Percentiles rank a stretch among this genome's conserved stretches.
Conservation (phyloP, 2,329 filamentous ascomycete species). For the Aspergillus fischeri region DNA sequence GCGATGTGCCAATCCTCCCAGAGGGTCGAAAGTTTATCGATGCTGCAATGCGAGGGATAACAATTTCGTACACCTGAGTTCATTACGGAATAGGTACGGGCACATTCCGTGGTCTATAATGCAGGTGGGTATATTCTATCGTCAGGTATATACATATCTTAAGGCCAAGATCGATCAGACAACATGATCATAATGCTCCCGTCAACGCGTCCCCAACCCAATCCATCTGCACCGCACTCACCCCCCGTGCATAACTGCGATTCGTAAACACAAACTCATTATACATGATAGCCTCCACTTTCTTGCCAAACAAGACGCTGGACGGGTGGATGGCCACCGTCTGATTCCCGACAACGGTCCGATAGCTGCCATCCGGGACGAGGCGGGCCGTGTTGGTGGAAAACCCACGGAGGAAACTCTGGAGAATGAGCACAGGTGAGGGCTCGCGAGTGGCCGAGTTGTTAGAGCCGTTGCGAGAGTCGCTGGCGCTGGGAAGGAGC, state of each 20-base stretch:
- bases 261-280: constrained; percentile 65
- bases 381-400: constrained; percentile 57
- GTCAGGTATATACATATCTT: background rate
- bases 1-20: background rate
- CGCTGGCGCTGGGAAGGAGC: constrained; percentile 29
- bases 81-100: background rate
- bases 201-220: constrained; percentile 55
- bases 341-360: constrained; percentile 59
- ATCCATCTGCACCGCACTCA: constrained; percentile 59
- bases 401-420: constrained; percentile 57
- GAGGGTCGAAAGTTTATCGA: too few species aligned
- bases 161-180: background rate
- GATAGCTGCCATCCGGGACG: constrained; percentile 59
- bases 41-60: background rate
- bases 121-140: background rate
- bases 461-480: constrained; percentile 9
- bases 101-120: background rate
- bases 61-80: background rate
- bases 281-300: constrained; percentile 61
- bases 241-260: constrained; percentile 58
- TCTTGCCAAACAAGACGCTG: constrained; percentile 57
- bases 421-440: constrained; percentile 49
- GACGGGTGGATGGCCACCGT: constrained; percentile 60
- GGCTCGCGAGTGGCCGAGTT: constrained; percentile 28
- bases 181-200: constrained; percentile 7